Conservation (phyloP, 2,329 filamentous ascomycete genomes). For the Raffaelea albimanens region DNA sequence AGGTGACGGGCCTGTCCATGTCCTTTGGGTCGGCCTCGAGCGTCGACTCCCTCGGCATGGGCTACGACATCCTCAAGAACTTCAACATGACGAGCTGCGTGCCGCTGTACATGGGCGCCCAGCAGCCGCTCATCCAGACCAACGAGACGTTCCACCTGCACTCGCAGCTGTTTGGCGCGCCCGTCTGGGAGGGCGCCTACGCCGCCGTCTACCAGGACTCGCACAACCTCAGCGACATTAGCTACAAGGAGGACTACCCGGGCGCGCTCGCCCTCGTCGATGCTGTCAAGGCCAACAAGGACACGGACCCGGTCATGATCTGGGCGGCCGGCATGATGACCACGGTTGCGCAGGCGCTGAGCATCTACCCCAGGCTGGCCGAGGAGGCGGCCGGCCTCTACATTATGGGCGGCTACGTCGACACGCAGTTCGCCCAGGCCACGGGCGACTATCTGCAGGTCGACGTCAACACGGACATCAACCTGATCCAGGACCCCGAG, state of each 20-base stretch:
- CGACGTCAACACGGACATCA: constrained; percentile 9
- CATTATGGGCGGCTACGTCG: constrained; percentile 8
- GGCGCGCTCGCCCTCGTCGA: constrained; percentile 4
- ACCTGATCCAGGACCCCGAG: constrained; percentile 8
- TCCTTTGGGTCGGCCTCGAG: constrained; percentile 5
- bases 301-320: constrained; percentile 8
- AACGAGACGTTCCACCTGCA: constrained; percentile 8
- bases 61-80: constrained; percentile 1
- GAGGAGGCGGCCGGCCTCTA: constrained; percentile 7
- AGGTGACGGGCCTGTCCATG: constrained; percentile 6
- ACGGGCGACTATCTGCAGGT: constrained; percentile 4
- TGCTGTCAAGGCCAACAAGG: constrained; percentile 1
- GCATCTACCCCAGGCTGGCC: constrained; percentile 5
- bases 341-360: constrained; percentile 4
- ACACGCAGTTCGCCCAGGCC: constrained; percentile 2
- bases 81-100: constrained; percentile 6
- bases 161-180: constrained; percentile 5
- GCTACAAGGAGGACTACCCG: background rate
- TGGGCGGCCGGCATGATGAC: constrained; percentile 8
- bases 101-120: constrained; percentile 6
- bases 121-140: constrained; percentile 8
- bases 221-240: constrained; percentile 4
- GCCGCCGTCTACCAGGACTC: constrained; percentile 1
- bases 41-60: constrained; percentile 1
- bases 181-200: constrained; percentile 7